phyloP scores from a whole-genome alignment of 1,139 yeast species.

The Geotrichum fermentans region DNA sequence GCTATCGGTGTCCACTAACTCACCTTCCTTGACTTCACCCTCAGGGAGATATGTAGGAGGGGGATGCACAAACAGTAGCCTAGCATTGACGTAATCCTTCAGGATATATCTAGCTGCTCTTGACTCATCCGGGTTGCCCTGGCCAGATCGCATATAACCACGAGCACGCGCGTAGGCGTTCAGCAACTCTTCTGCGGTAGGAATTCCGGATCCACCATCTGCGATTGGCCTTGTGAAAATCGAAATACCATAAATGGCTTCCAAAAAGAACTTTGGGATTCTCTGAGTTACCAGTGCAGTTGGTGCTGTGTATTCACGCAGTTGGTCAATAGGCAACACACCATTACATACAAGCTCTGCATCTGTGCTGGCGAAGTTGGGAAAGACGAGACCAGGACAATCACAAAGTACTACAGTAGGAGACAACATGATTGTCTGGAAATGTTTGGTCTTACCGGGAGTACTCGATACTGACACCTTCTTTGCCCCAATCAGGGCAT shows the following conservation, averaged over 20 bases:
- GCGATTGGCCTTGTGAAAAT: conserved; percentile 67
- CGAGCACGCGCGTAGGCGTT: conserved; percentile 94
- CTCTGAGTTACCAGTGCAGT: conserved; percentile 78
- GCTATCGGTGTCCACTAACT: conserved; percentile 29
- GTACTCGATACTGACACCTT: conserved; percentile 96
- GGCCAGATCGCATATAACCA: conserved; percentile 90
- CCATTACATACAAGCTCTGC: conserved; percentile 98
- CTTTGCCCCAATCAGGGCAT: conserved; percentile 91
- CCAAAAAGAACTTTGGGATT: conserved; percentile 81
- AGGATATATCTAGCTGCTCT: conserved; percentile 89
- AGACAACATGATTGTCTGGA: conserved; percentile 88
- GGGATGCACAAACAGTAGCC: conserved; percentile 76
- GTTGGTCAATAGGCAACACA: conserved; percentile 94
- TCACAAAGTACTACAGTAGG: conserved; percentile 85
- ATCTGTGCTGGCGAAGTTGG: conserved; percentile 93
- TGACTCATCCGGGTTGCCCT: conserved; percentile 95
- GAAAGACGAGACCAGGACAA: conserved; percentile 98
- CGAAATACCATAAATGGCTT: conserved; percentile 90
- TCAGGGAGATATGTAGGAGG: conserved; percentile 52
- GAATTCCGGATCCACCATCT: conserved; percentile 86
- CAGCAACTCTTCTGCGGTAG: conserved; percentile 83
- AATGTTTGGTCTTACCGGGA: conserved; percentile 98
- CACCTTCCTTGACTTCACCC: conserved; percentile 22
- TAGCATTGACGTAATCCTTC: conserved; percentile 93
- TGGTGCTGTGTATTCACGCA: conserved; percentile 93